Base-by-base conservation (phyloP, 306 rosid genomes). In the Pterocarpus macrocarpus region DNA sequence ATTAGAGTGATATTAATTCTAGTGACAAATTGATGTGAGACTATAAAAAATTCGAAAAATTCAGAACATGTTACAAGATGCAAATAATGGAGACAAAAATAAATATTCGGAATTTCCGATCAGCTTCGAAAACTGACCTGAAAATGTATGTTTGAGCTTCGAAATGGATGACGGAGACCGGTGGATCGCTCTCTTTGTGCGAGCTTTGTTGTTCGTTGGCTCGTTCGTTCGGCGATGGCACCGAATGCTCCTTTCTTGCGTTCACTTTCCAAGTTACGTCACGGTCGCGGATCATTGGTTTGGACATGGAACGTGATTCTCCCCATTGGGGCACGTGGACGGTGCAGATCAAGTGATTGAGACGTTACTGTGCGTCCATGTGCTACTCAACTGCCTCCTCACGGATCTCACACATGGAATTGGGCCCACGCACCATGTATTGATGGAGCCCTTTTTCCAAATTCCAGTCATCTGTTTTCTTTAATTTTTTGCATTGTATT, bases 281-380 rank as follows among this genome's bases (percentile, higher is more conserved):
- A 44, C 33, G 77, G 75, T 59, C 64, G 64, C 8, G 76, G 44
- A 68, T 38, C 72, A 13, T 82, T 45, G 76, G 36, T 56, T 57
- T 75, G 62, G 8, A 28, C 39, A 32, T 74, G 81, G 43, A 47
- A 72, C 52, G 41, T 30, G 67, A 39, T 45, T 59, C 36, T 76
- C 14, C 49, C 33, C 17, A 14, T 17, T 35, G 14, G 56, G 17
- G 35, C 59, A 89, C 87, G 90, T 72, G 86, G 82, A 78, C 89
- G 86, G 79, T 75, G 9, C 22, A 79, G 86, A 82, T 79, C 15
- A 8, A 22, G 61, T 74, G 76, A 76, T 64, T 30, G 2, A 56
- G 65, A 84, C 70, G 44, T 79, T 52, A 28, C 34, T 8, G 55
- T 17, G 15, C 36, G 30, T 28, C 52, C 69, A 61, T 50, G 34